Evolutionary conservation across 176 grass and related monocot species (phyloP).

Genomic region (Hordeum marinum): DNA sequence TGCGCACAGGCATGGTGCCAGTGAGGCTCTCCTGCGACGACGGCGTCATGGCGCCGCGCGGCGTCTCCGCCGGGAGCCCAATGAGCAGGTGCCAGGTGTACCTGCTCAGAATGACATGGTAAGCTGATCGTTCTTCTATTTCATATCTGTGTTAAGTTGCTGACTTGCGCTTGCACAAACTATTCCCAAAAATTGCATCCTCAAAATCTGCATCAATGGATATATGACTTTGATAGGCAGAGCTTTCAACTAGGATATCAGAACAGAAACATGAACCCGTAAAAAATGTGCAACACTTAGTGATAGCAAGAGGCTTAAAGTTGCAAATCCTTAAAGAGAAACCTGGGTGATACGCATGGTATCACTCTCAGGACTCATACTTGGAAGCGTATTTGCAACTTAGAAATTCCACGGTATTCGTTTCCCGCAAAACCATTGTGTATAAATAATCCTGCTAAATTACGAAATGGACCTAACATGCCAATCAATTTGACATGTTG

Average conservation of each 20-base stretch:
- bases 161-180: neutral
- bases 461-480: neutral
- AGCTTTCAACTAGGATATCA: no score
- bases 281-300: neutral
- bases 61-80: neutral
- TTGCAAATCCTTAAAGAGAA: neutral
- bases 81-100: conserved; percentile 71
- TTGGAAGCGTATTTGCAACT: neutral
- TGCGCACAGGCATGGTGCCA: conserved; percentile 56
- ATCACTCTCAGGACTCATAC: neutral
- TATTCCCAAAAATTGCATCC: neutral
- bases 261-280: no score
- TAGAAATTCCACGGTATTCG: neutral
- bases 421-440: neutral
- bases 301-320: neutral
- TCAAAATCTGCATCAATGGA: neutral
- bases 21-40: conserved; percentile 49
- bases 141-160: neutral
- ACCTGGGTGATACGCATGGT: neutral
- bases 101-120: conserved; percentile 81
- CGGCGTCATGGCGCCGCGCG: conserved; percentile 52
- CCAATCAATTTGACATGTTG: neutral
- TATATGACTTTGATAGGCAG: neutral
- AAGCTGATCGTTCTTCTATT: neutral
- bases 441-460: neutral